Percentiles rank a stretch among this genome's conserved stretches.
Evolutionary conservation across 352 stramenopile species (phyloP).

Genomic region (Stephanocyclus meneghinianus): DNA sequence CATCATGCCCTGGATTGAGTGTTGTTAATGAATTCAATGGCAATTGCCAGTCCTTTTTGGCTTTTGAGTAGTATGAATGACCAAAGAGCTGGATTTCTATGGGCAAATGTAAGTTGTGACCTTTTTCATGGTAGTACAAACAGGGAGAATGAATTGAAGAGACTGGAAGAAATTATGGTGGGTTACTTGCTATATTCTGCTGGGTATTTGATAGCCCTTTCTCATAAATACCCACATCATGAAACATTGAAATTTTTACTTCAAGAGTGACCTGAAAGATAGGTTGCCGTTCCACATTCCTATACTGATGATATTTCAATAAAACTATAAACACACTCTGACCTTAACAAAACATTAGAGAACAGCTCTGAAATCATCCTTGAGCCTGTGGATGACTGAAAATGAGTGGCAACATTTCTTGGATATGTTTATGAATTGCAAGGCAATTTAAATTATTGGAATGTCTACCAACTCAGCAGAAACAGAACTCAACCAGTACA

Average conservation of each 20-base stretch:
- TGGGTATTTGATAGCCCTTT: neutral
- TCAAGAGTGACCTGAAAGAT: no score
- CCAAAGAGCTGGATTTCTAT: slow-evolving; percentile 63
- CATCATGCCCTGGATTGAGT: slow-evolving; percentile 67
- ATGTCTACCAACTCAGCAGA: neutral
- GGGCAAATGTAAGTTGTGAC: slow-evolving; percentile 59
- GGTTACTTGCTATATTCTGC: slow-evolving; percentile 13
- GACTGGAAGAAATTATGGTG: slow-evolving; percentile 54
- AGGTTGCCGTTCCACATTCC: no score
- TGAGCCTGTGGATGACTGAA: slow-evolving; percentile 63
- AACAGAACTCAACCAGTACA: neutral
- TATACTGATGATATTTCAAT: no score
- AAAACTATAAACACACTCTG: slow-evolving; percentile 26
- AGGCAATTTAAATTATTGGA: slow-evolving; percentile 59
- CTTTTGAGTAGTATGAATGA: slow-evolving; percentile 40
- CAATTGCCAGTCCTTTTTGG: slow-evolving; percentile 69
- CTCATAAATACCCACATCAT: neutral
- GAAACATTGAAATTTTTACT: neutral
- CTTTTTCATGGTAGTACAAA: slow-evolving; percentile 4
- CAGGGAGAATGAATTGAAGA: slow-evolving; percentile 38
- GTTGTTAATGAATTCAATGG: slow-evolving; percentile 51
- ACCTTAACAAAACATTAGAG: slow-evolving; percentile 47
- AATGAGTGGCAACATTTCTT: slow-evolving; percentile 44
- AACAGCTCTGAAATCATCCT: slow-evolving; percentile 48
- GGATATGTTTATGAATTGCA: slow-evolving; percentile 46